Evolutionary conservation across 805 yeast genomes (phyloP).

Genomic region (Candida verbasci): DNA sequence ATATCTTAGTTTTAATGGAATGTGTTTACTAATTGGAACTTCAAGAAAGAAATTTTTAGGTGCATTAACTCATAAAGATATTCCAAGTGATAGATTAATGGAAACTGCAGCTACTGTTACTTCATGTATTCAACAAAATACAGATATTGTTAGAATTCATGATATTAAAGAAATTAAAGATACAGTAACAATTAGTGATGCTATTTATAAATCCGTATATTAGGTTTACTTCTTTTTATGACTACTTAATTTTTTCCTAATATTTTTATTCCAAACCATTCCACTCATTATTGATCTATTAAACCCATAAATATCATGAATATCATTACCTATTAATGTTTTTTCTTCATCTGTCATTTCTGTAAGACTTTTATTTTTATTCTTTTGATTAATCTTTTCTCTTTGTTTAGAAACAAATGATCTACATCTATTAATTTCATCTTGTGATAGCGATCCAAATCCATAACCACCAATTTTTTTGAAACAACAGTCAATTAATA

Average conservation of each 20-base stretch:
- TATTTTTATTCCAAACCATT: constrained; percentile 59
- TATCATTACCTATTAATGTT: constrained; percentile 27
- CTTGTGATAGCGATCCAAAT: constrained; percentile 73
- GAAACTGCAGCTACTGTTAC: constrained; percentile 77
- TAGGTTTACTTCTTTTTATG: constrained; percentile 13
- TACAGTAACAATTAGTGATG: constrained; percentile 62
- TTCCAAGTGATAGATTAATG: constrained; percentile 58
- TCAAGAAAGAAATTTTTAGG: constrained; percentile 89
- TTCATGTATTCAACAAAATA: constrained; percentile 66
- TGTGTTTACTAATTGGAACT: constrained; percentile 80
- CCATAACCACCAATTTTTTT: constrained; percentile 61
- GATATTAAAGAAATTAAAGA: constrained; percentile 57
- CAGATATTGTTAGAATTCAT: constrained; percentile 86
- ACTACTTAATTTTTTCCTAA: constrained; percentile 51
- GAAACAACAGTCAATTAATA: constrained; percentile 69
- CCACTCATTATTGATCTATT: constrained; percentile 46
- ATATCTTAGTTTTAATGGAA: constrained; percentile 43
- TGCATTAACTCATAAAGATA: constrained; percentile 52
- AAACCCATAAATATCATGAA: constrained; percentile 43
- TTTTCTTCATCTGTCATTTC: constrained; percentile 39
- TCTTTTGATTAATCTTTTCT: constrained; percentile 27
- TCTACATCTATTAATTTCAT: constrained; percentile 74
- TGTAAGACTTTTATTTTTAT: constrained; percentile 22
- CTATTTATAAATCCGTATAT: constrained; percentile 46
- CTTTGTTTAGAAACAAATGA: constrained; percentile 70